Evolutionary conservation across 73 alveolate genomes (phyloP).

Genomic region (Tetrahymena malaccensis): DNA sequence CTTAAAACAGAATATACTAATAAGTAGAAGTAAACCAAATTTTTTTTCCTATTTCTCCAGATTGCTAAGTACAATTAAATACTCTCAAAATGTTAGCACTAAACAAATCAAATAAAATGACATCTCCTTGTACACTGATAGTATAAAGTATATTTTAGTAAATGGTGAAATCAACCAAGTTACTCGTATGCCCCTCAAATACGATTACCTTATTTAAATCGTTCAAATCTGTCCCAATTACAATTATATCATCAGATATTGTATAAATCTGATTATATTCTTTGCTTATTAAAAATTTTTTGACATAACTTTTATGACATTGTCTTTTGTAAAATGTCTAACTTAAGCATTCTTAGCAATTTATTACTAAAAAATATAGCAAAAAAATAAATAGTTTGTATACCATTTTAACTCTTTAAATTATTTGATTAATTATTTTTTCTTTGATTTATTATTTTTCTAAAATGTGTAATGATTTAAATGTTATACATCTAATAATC

Average conservation of each 20-base stretch:
- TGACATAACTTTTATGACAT: background rate
- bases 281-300: background rate
- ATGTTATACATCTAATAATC: no score
- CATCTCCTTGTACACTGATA: background rate
- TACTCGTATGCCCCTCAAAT: background rate
- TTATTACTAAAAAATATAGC: background rate
- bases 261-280: background rate
- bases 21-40: background rate
- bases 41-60: background rate
- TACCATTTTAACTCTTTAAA: no score
- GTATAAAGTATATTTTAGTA: background rate
- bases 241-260: background rate
- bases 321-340: background rate
- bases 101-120: background rate
- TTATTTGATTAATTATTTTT: no score
- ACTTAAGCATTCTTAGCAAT: background rate
- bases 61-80: background rate
- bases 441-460: no score
- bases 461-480: no score
- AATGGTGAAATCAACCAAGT: background rate
- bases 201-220: background rate
- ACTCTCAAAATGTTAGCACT: background rate
- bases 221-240: background rate
- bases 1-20: background rate
- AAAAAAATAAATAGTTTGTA: no score